Percentiles rank a stretch among this genome's conserved stretches.
Evolutionary conservation across 108 stramenopile species (phyloP).

Genomic region (Skeletonema menzelii): DNA sequence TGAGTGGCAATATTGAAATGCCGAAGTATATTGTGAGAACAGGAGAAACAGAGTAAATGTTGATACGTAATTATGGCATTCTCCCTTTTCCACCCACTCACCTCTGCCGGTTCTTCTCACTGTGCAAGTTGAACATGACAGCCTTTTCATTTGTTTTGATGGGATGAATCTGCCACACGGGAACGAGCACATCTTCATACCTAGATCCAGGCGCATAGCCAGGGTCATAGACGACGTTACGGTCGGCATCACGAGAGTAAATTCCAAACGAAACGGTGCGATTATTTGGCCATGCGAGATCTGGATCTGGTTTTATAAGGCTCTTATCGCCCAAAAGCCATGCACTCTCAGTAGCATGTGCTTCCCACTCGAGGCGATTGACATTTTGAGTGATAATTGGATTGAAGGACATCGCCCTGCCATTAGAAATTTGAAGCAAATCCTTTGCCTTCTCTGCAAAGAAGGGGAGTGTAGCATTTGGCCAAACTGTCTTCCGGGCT

Average conservation of each 20-base stretch:
- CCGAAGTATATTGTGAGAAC: neutral
- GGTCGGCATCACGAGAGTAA: constrained; percentile 27
- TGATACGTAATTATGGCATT: neutral
- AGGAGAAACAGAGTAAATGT: neutral
- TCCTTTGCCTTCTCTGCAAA: constrained; percentile 46
- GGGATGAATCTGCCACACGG: constrained; percentile 69
- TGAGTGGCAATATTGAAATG: neutral
- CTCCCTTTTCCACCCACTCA: neutral
- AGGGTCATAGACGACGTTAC: constrained; percentile 29
- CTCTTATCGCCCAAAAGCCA: constrained; percentile 18
- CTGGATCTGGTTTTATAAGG: constrained; percentile 12
- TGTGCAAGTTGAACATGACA: constrained; percentile 61
- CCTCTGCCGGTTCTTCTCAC: constrained; percentile 24
- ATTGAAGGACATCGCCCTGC: constrained; percentile 48
- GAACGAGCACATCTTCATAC: constrained; percentile 46
- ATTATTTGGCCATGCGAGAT: constrained; percentile 37
- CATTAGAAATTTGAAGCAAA: constrained; percentile 30
- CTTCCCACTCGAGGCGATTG: constrained; percentile 33
- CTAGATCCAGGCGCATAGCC: constrained; percentile 16
- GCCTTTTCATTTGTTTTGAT: constrained; percentile 43
- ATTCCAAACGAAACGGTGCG: constrained; percentile 49
- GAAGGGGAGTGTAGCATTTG: constrained; percentile 61
- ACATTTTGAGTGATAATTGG: constrained; percentile 53
- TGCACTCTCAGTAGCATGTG: constrained; percentile 22
- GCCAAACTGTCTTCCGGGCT: constrained; percentile 26